Evolutionary conservation across 2,329 filamentous ascomycete genomes (phyloP).

Genomic region (Penicillium corylophilum): DNA sequence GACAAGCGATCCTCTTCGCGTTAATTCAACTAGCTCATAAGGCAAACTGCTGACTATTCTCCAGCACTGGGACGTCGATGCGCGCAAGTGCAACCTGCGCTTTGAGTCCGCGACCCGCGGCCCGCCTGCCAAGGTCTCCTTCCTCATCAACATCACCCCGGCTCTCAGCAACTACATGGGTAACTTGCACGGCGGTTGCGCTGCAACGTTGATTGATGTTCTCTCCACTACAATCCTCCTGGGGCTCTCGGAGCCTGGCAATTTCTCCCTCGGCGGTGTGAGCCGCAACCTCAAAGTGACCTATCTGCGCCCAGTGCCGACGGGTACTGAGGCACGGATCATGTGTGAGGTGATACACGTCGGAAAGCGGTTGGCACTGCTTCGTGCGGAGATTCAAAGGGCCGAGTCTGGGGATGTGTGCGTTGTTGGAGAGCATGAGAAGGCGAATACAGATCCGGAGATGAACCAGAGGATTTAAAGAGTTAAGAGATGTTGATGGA

Average conservation of each 20-base stretch:
- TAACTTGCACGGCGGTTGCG: slow-evolving; percentile 84
- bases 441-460: slow-evolving; percentile 59
- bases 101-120: slow-evolving; percentile 40
- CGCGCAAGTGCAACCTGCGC: slow-evolving; percentile 30
- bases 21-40: neutral
- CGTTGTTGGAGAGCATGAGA: slow-evolving; percentile 63
- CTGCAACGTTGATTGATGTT: slow-evolving; percentile 66
- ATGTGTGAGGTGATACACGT: slow-evolving; percentile 59
- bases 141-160: slow-evolving; percentile 64
- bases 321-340: slow-evolving; percentile 53
- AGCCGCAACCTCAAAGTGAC: slow-evolving; percentile 65
- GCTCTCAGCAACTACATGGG: slow-evolving; percentile 89
- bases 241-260: slow-evolving; percentile 58
- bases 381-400: slow-evolving; percentile 57
- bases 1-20: neutral
- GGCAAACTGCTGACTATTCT: neutral
- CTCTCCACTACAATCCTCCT: slow-evolving; percentile 61
- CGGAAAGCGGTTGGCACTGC: slow-evolving; percentile 54
- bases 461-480: slow-evolving; percentile 27
- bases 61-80: slow-evolving; percentile 35
- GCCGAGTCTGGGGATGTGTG: slow-evolving; percentile 55
- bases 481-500: neutral
- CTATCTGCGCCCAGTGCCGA: slow-evolving; percentile 63
- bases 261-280: slow-evolving; percentile 63
- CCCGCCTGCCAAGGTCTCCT: slow-evolving; percentile 36